Evolutionary conservation across 2,329 filamentous ascomycete species (phyloP).

Genomic region (Aspergillus felis): DNA sequence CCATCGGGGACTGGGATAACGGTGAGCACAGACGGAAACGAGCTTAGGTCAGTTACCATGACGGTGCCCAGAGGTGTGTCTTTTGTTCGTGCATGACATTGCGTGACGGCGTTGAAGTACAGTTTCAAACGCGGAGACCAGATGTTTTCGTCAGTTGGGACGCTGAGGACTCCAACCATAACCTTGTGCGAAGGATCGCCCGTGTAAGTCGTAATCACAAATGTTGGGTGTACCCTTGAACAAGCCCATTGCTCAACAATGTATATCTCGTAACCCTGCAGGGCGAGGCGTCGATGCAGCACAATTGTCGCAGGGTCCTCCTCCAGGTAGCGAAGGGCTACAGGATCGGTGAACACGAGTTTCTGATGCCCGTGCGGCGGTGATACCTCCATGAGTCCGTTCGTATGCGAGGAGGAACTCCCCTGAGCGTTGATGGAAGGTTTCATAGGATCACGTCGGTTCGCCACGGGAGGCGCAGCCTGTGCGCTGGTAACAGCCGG

Average conservation of each 20-base stretch:
- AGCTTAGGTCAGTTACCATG: slow-evolving; percentile 91
- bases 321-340: slow-evolving; percentile 73
- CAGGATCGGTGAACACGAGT: slow-evolving; percentile 63
- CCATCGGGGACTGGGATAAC: slow-evolving; percentile 89
- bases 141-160: slow-evolving; percentile 71
- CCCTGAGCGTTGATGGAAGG: slow-evolving; percentile 18
- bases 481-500: slow-evolving; percentile 16
- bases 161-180: slow-evolving; percentile 73
- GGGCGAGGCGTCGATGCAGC: slow-evolving; percentile 64
- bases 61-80: slow-evolving; percentile 78
- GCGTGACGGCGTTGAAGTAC: slow-evolving; percentile 81
- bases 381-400: slow-evolving; percentile 11
- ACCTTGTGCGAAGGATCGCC: slow-evolving; percentile 76
- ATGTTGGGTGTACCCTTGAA: slow-evolving; percentile 82
- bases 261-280: slow-evolving; percentile 87
- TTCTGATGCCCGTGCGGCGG: slow-evolving; percentile 46
- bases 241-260: slow-evolving; percentile 97
- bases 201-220: slow-evolving; percentile 89
- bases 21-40: slow-evolving; percentile 85
- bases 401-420: slow-evolving; percentile 15
- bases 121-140: slow-evolving; percentile 77
- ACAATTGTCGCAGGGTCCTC: slow-evolving; percentile 75
- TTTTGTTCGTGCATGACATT: slow-evolving; percentile 79
- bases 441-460: slow-evolving; percentile 26
- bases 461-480: slow-evolving; percentile 17